Conservation (phyloP, 352 stramenopile species). For the Globisporangium spiculum region DNA sequence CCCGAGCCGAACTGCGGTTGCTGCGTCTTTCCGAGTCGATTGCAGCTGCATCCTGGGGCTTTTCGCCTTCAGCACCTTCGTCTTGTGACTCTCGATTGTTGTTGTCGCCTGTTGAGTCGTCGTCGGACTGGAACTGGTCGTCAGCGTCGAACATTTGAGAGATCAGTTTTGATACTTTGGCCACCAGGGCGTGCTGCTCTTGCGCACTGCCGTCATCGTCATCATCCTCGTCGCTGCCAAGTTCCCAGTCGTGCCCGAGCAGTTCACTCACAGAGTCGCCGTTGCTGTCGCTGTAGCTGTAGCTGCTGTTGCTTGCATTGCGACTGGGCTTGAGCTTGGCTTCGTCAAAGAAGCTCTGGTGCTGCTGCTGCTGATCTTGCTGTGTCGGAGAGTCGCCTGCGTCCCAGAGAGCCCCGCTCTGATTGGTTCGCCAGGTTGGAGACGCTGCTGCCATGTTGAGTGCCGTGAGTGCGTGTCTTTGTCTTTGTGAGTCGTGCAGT, state of each 20-base stretch:
- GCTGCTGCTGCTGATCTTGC: neutral
- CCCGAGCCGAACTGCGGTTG: conserved; percentile 7
- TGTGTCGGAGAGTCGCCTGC: neutral
- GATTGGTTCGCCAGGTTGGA: conserved; percentile 3
- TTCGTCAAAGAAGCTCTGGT: conserved; percentile 1
- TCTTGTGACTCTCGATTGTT: conserved; percentile 23
- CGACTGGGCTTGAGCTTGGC: neutral
- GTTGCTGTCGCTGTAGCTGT: neutral
- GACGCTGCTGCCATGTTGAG: conserved; percentile 1
- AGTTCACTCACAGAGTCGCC: neutral
- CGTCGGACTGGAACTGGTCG: conserved; percentile 5
- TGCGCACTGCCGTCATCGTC: conserved; percentile 3
- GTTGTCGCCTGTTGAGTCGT: neutral
- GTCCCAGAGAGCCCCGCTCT: conserved; percentile 1
- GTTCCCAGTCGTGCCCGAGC: neutral
- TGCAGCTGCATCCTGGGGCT: neutral
- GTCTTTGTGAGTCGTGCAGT: neutral
- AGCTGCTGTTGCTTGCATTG: neutral
- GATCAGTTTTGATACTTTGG: conserved; percentile 31
- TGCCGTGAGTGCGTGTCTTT: neutral
- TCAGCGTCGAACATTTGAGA: conserved; percentile 12
- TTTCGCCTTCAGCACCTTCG: conserved; percentile 4
- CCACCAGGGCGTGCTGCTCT: conserved; percentile 18
- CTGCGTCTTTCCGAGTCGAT: neutral
- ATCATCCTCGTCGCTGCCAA: neutral